A percentile compares a stretch with the other conserved stretches of the same genome.
phyloP scores from a whole-genome alignment of 441 rosid species.

The Viola pubescens region DNA sequence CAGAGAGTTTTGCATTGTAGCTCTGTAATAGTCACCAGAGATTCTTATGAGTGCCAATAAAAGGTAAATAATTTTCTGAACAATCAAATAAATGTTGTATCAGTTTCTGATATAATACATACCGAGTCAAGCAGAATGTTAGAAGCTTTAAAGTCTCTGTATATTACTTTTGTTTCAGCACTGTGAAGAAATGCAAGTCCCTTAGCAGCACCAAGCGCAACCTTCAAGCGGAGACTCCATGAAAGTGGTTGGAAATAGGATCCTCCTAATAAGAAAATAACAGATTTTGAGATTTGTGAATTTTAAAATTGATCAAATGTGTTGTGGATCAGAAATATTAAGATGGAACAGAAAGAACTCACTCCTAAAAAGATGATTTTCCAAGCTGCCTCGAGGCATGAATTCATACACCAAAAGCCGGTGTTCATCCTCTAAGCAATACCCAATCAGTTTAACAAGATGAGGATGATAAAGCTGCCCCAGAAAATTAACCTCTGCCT shows the following conservation, averaged over 20 bases:
- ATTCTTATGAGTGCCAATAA: constrained; percentile 5
- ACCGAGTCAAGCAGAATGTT: constrained; percentile 79
- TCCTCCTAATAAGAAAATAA: constrained; percentile 47
- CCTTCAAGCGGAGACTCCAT: constrained; percentile 78
- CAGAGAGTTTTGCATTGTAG: constrained; percentile 87
- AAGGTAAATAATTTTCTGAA: neutral
- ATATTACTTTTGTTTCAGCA: too few relatives aligned
- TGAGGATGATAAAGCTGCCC: constrained; percentile 73
- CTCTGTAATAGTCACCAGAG: constrained; percentile 33
- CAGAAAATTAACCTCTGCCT: constrained; percentile 87
- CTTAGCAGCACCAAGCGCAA: constrained; percentile 42
- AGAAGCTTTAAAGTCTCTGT: constrained; percentile 17
- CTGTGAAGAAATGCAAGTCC: too few relatives aligned
- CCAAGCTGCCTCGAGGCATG: constrained; percentile 93
- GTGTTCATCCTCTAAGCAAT: constrained; percentile 87
- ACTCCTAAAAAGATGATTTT: constrained; percentile 86
- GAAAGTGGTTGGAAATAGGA: constrained; percentile 84
- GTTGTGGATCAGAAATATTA: neutral
- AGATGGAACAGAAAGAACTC: constrained; percentile 23
- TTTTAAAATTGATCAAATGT: neutral
- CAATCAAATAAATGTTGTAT: neutral
- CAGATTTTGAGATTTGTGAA: neutral
- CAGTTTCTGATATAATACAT: constrained; percentile 19
- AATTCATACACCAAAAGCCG: constrained; percentile 80
- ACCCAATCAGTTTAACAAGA: constrained; percentile 79